Conservation (phyloP, 2,329 filamentous ascomycete species). For the Diplodia mutila region DNA sequence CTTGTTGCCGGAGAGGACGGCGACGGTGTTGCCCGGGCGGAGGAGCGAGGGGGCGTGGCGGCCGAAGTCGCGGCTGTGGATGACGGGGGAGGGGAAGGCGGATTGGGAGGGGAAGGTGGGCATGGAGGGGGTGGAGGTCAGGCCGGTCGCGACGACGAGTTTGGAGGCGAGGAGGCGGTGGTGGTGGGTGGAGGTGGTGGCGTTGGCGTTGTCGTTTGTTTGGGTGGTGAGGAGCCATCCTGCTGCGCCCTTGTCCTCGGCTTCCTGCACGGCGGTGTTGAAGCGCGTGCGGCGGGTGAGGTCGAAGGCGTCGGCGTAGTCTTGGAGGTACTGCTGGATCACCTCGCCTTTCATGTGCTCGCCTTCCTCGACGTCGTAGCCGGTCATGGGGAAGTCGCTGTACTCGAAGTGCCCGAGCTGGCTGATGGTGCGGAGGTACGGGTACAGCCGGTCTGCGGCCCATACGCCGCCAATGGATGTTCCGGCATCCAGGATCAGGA, state of each 20-base stretch:
- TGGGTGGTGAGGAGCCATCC: constrained; percentile 32
- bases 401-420: constrained; percentile 47
- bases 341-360: constrained; percentile 64
- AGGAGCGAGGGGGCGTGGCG: constrained; percentile 42
- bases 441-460: constrained; percentile 49
- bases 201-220: background rate
- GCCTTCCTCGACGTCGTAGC: constrained; percentile 45
- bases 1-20: constrained; percentile 65
- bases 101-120: constrained; percentile 56
- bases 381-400: constrained; percentile 40
- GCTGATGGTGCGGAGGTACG: constrained; percentile 50
- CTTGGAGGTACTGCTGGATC: constrained; percentile 61
- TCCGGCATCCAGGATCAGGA: constrained; percentile 50
- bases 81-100: constrained; percentile 56
- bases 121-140: constrained; percentile 61
- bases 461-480: constrained; percentile 49
- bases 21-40: constrained; percentile 46
- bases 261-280: constrained; percentile 54
- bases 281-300: constrained; percentile 56
- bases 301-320: constrained; percentile 52
- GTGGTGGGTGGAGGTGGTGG: background rate
- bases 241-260: constrained; percentile 48
- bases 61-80: constrained; percentile 62
- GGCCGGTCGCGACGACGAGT: constrained; percentile 64
- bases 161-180: constrained; percentile 45